phyloP scores from a whole-genome alignment of 2,329 filamentous ascomycete genomes.

The Tolypocladium tropicale region DNA sequence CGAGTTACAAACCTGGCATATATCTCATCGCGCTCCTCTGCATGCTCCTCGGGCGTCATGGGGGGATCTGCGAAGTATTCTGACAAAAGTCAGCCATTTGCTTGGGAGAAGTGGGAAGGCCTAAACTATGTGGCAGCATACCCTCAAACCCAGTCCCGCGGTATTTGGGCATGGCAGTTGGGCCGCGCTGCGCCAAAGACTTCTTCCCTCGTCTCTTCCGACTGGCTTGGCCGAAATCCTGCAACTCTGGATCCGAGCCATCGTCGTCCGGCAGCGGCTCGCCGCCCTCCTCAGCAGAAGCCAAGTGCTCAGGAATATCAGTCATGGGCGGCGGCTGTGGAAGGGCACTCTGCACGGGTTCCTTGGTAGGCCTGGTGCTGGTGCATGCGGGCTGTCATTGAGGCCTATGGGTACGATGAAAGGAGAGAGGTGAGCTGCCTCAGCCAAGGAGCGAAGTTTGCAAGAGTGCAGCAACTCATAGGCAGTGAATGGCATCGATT shows the following conservation, averaged over 20 bases:
- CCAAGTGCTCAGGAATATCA: background rate
- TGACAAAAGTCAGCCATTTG: conserved; percentile 12
- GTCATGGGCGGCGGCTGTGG: background rate
- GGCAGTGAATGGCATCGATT: background rate
- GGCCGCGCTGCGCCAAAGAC: conserved; percentile 18
- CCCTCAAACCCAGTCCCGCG: conserved; percentile 61
- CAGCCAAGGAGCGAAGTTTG: background rate
- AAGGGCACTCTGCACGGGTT: no score
- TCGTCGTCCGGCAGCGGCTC: background rate
- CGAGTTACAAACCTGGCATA: conserved; percentile 50
- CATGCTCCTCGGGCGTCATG: conserved; percentile 57
- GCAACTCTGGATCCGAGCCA: background rate
- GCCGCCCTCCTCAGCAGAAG: background rate
- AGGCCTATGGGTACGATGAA: no score
- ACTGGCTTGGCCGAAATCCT: background rate
- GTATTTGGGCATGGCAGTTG: conserved; percentile 30
- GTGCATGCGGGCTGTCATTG: background rate
- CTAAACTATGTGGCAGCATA: conserved; percentile 11
- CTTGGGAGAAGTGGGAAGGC: no score
- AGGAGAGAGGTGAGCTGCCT: background rate
- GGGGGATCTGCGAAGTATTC: conserved; percentile 74
- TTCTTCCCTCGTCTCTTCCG: conserved; percentile 13
- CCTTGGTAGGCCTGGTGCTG: background rate
- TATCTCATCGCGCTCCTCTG: conserved; percentile 51
- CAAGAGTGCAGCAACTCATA: no score